phyloP scores from a whole-genome alignment of 306 rosid genomes.

The Glycine latifolia region DNA sequence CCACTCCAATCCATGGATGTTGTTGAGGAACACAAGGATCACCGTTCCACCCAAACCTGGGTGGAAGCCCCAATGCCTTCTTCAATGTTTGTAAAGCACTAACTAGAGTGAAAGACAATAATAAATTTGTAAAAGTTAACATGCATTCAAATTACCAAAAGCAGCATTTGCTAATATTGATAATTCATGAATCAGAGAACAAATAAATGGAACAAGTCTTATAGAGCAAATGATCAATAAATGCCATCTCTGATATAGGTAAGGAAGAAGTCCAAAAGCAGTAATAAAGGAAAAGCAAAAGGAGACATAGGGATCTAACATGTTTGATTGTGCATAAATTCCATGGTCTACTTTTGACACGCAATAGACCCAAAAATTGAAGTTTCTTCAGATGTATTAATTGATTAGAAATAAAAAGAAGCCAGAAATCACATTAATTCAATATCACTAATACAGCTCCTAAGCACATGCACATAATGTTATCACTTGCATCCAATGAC shows the following conservation, averaged over 20 bases:
- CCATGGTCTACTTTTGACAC: conserved; percentile 7
- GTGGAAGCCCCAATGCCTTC: conserved; percentile 74
- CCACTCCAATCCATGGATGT: conserved; percentile 89
- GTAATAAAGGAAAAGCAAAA: conserved; percentile 19
- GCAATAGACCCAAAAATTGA: not conserved
- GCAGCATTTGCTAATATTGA: not conserved
- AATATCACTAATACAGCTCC: not conserved
- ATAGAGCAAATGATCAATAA: not conserved
- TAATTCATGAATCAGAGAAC: conserved; percentile 3
- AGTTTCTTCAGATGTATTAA: not conserved
- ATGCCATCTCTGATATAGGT: not conserved
- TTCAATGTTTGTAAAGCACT: conserved; percentile 67
- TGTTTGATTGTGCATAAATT: not conserved
- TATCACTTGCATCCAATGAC: conserved; percentile 10
- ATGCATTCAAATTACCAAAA: conserved; percentile 6
- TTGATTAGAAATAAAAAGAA: not conserved
- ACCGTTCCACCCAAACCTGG: conserved; percentile 87
- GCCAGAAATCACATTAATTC: not conserved
- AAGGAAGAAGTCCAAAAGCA: conserved; percentile 2
- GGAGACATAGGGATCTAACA: conserved; percentile 13
- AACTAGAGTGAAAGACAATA: conserved; percentile 54
- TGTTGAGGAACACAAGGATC: conserved; percentile 93
- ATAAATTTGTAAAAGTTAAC: conserved; percentile 36
- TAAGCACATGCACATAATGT: not conserved
- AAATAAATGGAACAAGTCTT: not conserved